Conservation (phyloP, 2,329 filamentous ascomycete genomes). For the Aspergillus phoenicis region DNA sequence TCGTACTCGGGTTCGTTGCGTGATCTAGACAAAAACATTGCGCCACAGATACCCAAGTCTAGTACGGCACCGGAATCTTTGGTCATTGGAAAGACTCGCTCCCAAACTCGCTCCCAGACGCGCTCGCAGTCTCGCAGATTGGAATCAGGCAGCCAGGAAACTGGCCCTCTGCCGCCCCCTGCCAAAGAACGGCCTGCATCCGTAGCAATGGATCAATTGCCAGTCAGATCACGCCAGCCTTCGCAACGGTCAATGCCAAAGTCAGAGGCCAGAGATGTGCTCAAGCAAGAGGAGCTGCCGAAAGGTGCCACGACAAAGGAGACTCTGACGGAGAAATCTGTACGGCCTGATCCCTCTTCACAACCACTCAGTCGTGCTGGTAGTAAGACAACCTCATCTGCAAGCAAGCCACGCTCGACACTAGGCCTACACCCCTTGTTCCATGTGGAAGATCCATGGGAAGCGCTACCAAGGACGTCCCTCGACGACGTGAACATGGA, state of each 20-base stretch:
- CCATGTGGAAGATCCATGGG: slow-evolving; percentile 40
- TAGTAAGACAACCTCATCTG: slow-evolving; percentile 30
- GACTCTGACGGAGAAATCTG: slow-evolving; percentile 8
- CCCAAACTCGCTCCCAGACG: slow-evolving; percentile 36
- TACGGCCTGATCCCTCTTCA: slow-evolving; percentile 18
- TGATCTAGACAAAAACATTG: slow-evolving; percentile 31
- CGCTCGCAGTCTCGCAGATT: slow-evolving; percentile 44
- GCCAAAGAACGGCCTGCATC: slow-evolving; percentile 29
- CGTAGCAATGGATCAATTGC: slow-evolving; percentile 23
- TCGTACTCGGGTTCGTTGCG: slow-evolving; percentile 39
- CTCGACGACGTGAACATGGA: slow-evolving; percentile 43
- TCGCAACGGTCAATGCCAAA: slow-evolving; percentile 15
- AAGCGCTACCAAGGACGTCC: slow-evolving; percentile 43
- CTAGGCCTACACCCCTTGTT: slow-evolving; percentile 42
- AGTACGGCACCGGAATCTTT: slow-evolving; percentile 36
- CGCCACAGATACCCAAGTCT: slow-evolving; percentile 34
- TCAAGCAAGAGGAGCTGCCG: not conserved
- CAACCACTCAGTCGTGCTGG: slow-evolving; percentile 28
- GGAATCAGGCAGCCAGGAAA: slow-evolving; percentile 34
- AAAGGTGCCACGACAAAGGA: not conserved
- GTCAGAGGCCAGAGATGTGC: slow-evolving; percentile 6
- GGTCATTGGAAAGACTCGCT: slow-evolving; percentile 46
- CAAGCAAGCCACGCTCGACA: slow-evolving; percentile 37
- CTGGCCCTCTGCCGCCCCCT: slow-evolving; percentile 9
- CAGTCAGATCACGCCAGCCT: slow-evolving; percentile 15